Percentiles rank a stretch among this genome's conserved stretches.
Evolutionary conservation across 140 eudicot genomes (phyloP).

Genomic region (Stevia rebaudiana): DNA sequence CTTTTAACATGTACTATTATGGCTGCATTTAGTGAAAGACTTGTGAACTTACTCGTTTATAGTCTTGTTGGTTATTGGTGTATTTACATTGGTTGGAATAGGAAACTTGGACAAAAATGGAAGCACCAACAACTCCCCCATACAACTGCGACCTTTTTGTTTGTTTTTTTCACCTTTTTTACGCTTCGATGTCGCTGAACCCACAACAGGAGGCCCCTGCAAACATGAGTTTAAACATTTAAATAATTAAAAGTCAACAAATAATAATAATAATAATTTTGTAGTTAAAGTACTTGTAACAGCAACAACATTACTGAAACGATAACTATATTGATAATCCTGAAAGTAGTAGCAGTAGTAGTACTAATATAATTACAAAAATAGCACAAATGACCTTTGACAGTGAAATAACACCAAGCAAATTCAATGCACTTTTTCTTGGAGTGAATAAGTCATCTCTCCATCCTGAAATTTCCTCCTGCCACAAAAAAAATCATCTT

Average conservation of each 20-base stretch:
- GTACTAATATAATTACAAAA: neutral
- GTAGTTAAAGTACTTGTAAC: neutral
- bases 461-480: conserved; percentile 79
- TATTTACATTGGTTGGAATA: conserved; percentile 41
- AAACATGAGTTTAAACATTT: conserved; percentile 23
- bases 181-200: conserved; percentile 52
- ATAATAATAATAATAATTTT: too few species aligned
- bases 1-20: neutral
- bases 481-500: conserved; percentile 20
- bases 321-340: neutral
- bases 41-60: conserved; percentile 43
- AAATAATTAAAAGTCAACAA: neutral
- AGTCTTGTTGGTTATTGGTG: conserved; percentile 29
- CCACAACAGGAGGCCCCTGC: conserved; percentile 66
- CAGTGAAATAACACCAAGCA: conserved; percentile 72
- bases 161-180: conserved; percentile 75
- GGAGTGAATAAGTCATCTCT: conserved; percentile 77
- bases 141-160: conserved; percentile 53
- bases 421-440: conserved; percentile 65
- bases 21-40: neutral
- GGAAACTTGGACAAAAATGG: conserved; percentile 68
- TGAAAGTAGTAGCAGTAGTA: neutral
- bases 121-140: conserved; percentile 77
- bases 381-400: conserved; percentile 44
- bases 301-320: neutral